Evolutionary conservation across 768 basidiomycete species (phyloP).

Genomic region (Leucosporidium creatinivorum): DNA sequence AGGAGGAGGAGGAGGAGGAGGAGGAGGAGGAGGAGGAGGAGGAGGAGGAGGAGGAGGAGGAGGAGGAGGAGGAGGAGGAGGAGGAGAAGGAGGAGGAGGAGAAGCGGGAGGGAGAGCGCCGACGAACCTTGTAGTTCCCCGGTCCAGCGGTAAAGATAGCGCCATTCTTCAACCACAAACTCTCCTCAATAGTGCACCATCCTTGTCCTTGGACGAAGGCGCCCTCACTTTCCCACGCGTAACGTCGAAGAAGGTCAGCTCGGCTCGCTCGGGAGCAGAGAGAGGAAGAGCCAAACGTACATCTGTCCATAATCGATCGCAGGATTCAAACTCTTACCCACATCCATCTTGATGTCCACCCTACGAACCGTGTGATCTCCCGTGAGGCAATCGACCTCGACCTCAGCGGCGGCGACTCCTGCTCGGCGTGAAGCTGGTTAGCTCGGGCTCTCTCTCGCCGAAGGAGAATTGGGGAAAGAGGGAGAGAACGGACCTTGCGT

Average conservation of each 20-base stretch:
- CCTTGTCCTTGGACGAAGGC: conserved; percentile 33
- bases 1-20: not conserved
- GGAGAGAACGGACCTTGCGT: not conserved
- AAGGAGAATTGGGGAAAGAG: not conserved
- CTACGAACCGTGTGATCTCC: conserved; percentile 33
- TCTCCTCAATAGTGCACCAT: conserved; percentile 34
- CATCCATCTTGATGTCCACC: conserved; percentile 32
- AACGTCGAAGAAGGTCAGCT: no score
- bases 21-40: not conserved
- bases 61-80: not conserved
- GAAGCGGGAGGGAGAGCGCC: not conserved
- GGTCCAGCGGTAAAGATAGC: conserved; percentile 35
- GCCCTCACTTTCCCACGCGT: conserved; percentile 11
- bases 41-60: not conserved
- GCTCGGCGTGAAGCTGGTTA: accelerated
- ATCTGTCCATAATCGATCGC: conserved; percentile 37
- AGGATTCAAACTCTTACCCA: conserved; percentile 35
- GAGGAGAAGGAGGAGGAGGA: not conserved
- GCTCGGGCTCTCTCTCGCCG: no score
- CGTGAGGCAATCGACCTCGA: conserved; percentile 36
- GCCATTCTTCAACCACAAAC: conserved; percentile 34
- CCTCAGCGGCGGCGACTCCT: conserved; percentile 29
- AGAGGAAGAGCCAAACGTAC: no score
- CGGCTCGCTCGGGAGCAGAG: no score
- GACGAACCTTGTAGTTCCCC: conserved; percentile 7